Evolutionary conservation across 208 protist species (phyloP), one percentile per base, ranked within the genome.

Genomic region (Trypanosoma platydactyli): DNA sequence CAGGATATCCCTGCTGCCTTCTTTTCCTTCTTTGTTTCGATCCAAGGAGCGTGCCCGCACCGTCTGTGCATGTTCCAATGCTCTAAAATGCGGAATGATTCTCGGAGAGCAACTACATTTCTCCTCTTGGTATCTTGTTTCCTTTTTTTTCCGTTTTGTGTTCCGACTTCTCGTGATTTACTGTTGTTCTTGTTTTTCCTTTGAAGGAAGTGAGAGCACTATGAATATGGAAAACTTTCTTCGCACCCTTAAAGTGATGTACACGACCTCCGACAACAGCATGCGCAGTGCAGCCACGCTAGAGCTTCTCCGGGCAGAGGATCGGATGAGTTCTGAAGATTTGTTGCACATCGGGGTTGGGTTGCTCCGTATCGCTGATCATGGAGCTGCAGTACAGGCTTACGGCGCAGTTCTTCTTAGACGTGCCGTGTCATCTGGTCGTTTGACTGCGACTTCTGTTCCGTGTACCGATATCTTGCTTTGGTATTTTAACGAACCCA

Each of bases 371-470:
- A 51, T 73, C 9, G 58, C 71, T 6, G 63, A 64, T 40, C 68
- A 81, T 18, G 79, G 81, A 13, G 51, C 71, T 25, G 84, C 81
- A 12, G 77, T 91, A 4, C 89, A 93, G 64, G 81, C 86, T 12
- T 95, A 93, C 45, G 89, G 89, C 7, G 86, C 86, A 3, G 86
- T 95, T 20, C 56, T 95, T 7, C 68, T 95, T 15, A 71, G 66
- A 3, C 74, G 89, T 53, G 84, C 74, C 7, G 44, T 95, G 44
- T 44, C 63, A 25, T 73, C 57, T 24, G 41, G 66, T 1, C 54
- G 66, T 38, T 24, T 92, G n/a, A 4, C 24, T 9, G 49, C 78
- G 1, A 48, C 44, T 20, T 29, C 71, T 1, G 61, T 94, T 2
- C 86, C 89, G n/a, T 73, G 84, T 18, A 69, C 61, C 68, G 84